Evolutionary conservation across 441 rosid genomes (phyloP), one percentile per base, ranked within the genome.

Genomic region (Gossypium davidsonii): DNA sequence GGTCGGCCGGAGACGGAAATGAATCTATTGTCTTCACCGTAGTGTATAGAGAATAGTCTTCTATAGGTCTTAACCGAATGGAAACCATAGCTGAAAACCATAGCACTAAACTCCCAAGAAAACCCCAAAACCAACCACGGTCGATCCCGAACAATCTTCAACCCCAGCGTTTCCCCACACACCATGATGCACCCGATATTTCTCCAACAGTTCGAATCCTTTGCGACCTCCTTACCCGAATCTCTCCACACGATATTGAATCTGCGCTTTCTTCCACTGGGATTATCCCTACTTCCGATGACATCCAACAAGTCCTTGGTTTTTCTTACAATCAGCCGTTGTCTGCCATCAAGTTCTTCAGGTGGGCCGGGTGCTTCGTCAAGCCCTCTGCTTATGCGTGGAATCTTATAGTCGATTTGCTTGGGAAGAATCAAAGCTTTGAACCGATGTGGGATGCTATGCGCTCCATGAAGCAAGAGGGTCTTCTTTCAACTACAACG

Each of bases 381-480:
- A 82, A 80, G 76, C 88, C 78, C 37, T 69, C 83, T 15, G 51
- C 79, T 1, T 72, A 48, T 3, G 79, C 84, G 0, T 87, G 93
- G 91, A 87, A 85, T 64, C 75, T 86, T 18, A 78, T 89, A 79
- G 89, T 89, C 3, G 90, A 89, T 77, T 51, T 89, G 65, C 88
- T 89, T 0, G 93, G 91, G 2, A 82, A 81, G 74, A 89, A 81
- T 72, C 76, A 56, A 4, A 75, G 75, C 1, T 89, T 83, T n/a
- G 90, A 83, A 28, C 68, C 80, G 14, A 89, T 89, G 91, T 87
- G 91, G 91, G 89, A 85, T 17, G 85, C 85, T 0, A 37, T 89
- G 51, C 85, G 87, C 37, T 79, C 87, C 34, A 86, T 86, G 91
- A 83, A 79, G 76, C 79, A 82, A 49, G 85, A 85, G 7, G 73